Percentiles rank a stretch among this genome's conserved stretches.
These are phyloP conservation scores for Coniochaeta ligniaria DNA, from an alignment of 2,329 filamentous ascomycete genomes.

Conservation along the genomic window DNA sequence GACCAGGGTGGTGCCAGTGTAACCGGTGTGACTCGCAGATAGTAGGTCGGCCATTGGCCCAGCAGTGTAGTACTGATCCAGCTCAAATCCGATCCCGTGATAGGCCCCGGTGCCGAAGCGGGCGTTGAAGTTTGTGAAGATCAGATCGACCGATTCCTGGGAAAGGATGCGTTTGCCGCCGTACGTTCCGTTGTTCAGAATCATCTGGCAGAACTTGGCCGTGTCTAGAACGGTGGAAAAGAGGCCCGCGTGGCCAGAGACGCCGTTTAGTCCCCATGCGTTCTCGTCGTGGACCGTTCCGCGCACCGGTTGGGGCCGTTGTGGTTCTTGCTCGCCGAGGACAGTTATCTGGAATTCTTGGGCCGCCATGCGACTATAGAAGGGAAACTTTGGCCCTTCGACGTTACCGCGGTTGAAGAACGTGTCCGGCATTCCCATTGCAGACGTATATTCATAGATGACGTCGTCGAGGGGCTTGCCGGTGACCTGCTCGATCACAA, in stretches of 20 bases:
- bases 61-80: conserved; percentile 23
- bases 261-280: conserved; percentile 23
- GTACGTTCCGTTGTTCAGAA: conserved; percentile 28
- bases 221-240: conserved; percentile 24
- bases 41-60: conserved; percentile 18
- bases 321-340: conserved; percentile 19
- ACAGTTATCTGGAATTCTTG: conserved; percentile 24
- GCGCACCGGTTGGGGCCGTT: conserved; percentile 26
- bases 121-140: conserved; percentile 24
- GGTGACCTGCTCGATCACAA: conserved; percentile 21
- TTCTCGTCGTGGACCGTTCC: conserved; percentile 30
- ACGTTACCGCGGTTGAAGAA: conserved; percentile 26
- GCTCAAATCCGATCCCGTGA: conserved; percentile 22
- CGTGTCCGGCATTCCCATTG: conserved; percentile 21
- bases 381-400: conserved; percentile 13
- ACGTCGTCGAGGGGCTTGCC: conserved; percentile 16
- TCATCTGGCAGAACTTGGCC: conserved; percentile 25
- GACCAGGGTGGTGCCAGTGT: conserved; percentile 16
- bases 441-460: conserved; percentile 16
- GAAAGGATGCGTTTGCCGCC: conserved; percentile 18
- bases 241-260: conserved; percentile 26
- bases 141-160: conserved; percentile 18
- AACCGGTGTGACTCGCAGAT: conserved; percentile 16
- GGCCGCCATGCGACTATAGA: conserved; percentile 19
- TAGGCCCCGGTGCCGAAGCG: conserved; percentile 16